A percentile compares a stretch with the other conserved stretches of the same genome.
phyloP scores from a whole-genome alignment of 371 early-diverging fungal species.

The Mucor irregularis region DNA sequence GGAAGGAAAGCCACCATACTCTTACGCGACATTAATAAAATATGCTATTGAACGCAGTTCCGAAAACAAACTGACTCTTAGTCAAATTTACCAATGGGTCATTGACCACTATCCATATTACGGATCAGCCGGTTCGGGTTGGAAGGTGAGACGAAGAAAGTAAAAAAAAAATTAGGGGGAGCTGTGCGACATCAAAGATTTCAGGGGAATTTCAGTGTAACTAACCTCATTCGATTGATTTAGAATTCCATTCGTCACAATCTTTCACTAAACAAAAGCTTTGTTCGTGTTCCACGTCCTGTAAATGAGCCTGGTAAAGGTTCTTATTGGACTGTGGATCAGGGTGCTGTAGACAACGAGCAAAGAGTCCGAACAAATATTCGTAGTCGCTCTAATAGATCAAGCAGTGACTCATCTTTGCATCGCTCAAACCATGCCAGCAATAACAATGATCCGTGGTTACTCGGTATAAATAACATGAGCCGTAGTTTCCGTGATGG shows the following conservation, averaged over 20 bases:
- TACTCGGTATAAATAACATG: slow-evolving; percentile 2
- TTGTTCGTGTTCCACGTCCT: slow-evolving; percentile 89
- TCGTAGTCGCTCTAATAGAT: slow-evolving; percentile 23
- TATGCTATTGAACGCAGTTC: slow-evolving; percentile 79
- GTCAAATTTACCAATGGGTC: slow-evolving; percentile 89
- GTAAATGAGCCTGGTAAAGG: slow-evolving; percentile 96
- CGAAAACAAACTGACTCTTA: slow-evolving; percentile 74
- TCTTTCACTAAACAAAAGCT: slow-evolving; percentile 93
- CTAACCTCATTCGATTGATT: background rate
- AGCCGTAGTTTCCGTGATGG: slow-evolving; percentile 18
- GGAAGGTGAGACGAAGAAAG: slow-evolving; percentile 60
- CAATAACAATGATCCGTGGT: slow-evolving; percentile 9
- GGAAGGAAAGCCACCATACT: slow-evolving; percentile 76
- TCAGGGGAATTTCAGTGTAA: background rate
- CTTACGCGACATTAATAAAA: slow-evolving; percentile 88
- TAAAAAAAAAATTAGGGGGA: too few species aligned
- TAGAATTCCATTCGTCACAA: slow-evolving; percentile 99
- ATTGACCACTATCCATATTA: slow-evolving; percentile 77
- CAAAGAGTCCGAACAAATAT: slow-evolving; percentile 6
- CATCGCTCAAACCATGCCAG: slow-evolving; percentile 5
- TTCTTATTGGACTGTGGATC: slow-evolving; percentile 89
- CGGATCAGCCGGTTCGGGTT: slow-evolving; percentile 71
- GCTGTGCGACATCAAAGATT: too few species aligned
- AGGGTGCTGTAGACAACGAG: slow-evolving; percentile 35
- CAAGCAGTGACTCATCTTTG: slow-evolving; percentile 19